Evolutionary conservation across 2,329 filamentous ascomycete species (phyloP), one percentile per base, ranked within the genome.

Genomic region (Parastagonospora avenae): DNA sequence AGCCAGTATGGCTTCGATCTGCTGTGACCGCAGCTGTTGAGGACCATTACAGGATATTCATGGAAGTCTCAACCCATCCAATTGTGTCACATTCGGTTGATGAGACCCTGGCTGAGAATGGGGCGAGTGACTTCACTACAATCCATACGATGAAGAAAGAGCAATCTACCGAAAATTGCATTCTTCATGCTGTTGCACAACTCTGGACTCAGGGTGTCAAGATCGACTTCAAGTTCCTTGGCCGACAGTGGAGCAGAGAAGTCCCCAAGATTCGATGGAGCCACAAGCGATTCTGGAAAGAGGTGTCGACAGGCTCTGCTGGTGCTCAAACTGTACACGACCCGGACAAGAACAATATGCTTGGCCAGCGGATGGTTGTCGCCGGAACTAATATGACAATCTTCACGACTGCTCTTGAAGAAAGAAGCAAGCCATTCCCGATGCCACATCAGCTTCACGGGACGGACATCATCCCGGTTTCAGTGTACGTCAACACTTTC

Each of bases 401-500:
- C 1, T 75, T 63, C 49, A 62, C 59, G 1, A 76, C 71, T 2
- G 55, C 67, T 66, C 27, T 67, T 57, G 4, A 60, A 65, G 8
- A 69, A 45, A 59, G 64, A 9, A 67, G 55, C 1, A 76, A 74
- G 48, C 75, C 76, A 0, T 77, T 76, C 54, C 76, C 76, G 1
- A 66, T 70, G 4, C 66, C 41, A 16, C 75, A 78, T 50, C 74
- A 67, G 4, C 59, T 78, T 2, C 63, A 72, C 39, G 75, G 73
- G 9, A 73, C 74, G 4, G 74, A 77, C 48, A 77, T 78, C 39
- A 60, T 77, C 3, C 76, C 76, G 1, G 76, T 74, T 8, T 75
- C 74, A 1, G 68, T 68, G 5, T 54, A 74, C n/a, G 47, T 77
- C 36, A 76, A 77, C 54, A 77, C 72, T 2, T 76, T 76, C 45